Evolutionary conservation across 2,329 filamentous ascomycete genomes (phyloP), one percentile per base, ranked within the genome.

Genomic region (Colletotrichum tofieldiae): DNA sequence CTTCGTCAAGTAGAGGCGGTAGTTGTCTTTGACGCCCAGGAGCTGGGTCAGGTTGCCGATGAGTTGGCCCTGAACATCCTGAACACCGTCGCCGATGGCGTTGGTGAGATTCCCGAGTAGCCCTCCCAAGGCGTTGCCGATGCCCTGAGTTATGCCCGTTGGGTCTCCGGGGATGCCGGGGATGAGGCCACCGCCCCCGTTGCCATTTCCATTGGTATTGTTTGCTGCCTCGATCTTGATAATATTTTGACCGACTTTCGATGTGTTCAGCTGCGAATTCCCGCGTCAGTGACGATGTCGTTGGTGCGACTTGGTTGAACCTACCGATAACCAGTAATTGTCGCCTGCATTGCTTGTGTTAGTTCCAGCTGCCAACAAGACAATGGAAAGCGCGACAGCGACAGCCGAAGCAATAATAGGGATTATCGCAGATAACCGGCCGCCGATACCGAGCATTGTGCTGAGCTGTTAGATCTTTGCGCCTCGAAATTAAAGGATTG

Each of bases 381-480:
- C 60, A 4, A 69, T 60, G 3, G 60, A 68, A 41, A 80, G 89
- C 82, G 91, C 2, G 78, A 84, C 64, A 29, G 73, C 60, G 2
- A 74, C 72, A 16, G 67, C 60, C 56, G 73, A 61, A 0, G 72
- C 68, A 16, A 68, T 39, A 9, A 73, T 67, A n/a, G 73, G 73
- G 3, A 75, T 45, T 6, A 75, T 54, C 0, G 64, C 56, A 5
- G 72, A 58, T 16, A 75, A 47, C 20, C 73, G 67, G 41, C 63
- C 69, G 20, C 69, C 69, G 37, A 72, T 69, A 12, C 69, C 65
- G 43, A 72, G 35, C 69, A 72, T 72, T 26, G 5, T 65, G 52
- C n/a, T 6, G 29, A 5, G 3, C 5, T 39, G n/a, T 56, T 39
- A 26, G 3, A 14, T 23, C 26, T 67, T 26, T 14, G 39, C 18